A percentile compares a stretch with the other conserved stretches of the same genome.
Evolutionary conservation across 768 basidiomycete genomes (phyloP).

Genomic region (Russula brevipes): DNA sequence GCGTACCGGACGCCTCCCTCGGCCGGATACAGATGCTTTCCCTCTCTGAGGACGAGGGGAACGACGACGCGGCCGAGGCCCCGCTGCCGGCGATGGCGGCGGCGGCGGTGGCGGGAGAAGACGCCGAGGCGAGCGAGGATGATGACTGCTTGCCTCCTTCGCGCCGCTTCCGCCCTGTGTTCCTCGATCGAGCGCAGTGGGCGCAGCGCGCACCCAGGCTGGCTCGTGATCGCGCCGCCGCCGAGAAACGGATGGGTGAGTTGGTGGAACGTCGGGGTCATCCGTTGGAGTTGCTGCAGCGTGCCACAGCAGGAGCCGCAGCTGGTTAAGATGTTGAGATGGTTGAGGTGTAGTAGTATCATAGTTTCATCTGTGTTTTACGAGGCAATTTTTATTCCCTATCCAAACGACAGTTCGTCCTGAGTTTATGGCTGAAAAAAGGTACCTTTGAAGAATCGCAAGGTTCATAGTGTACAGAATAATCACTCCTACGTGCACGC

Average conservation of each 20-base stretch:
- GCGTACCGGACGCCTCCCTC: slow-evolving; percentile 23
- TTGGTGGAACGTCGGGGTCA: slow-evolving; percentile 19
- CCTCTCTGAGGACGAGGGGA: slow-evolving; percentile 4
- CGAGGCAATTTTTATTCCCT: too few relatives aligned
- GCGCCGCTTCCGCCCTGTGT: slow-evolving; percentile 24
- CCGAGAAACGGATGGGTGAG: slow-evolving; percentile 9
- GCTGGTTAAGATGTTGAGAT: not conserved
- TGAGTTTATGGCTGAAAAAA: too few relatives aligned
- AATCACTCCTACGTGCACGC: not conserved
- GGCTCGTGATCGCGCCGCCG: slow-evolving; percentile 14
- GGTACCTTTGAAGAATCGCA: too few relatives aligned
- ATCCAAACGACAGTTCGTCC: too few relatives aligned
- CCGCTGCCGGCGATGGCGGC: not conserved
- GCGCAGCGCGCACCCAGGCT: slow-evolving; percentile 21
- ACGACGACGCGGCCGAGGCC: not conserved
- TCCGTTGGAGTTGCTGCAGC: slow-evolving; percentile 13
- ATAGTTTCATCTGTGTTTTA: not conserved
- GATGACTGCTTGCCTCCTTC: slow-evolving; percentile 14
- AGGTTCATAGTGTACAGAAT: too few relatives aligned
- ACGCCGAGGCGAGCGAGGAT: slow-evolving; percentile 4
- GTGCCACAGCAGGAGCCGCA: not conserved
- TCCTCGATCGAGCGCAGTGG: slow-evolving; percentile 24
- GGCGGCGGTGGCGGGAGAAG: not conserved
- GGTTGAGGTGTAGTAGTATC: not conserved
- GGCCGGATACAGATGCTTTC: slow-evolving; percentile 12